Evolutionary conservation across 768 basidiomycete genomes (phyloP), one percentile per base, ranked within the genome.

Genomic region (Hericium erinaceus): DNA sequence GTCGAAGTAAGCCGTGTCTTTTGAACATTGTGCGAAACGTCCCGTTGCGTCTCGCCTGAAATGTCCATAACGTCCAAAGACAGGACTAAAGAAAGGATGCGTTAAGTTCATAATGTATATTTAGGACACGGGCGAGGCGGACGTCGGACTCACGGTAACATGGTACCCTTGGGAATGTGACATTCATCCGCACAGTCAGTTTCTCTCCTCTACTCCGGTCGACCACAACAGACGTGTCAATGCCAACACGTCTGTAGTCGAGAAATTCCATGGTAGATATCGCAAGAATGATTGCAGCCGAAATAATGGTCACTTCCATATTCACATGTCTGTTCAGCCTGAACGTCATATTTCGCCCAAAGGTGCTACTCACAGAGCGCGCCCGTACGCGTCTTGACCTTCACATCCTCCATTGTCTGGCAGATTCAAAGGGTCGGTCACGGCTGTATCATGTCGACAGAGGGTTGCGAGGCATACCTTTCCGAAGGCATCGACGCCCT

Each of bases 41-140:
- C 92, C 58, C 87, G 80, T 69, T 98, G 95, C 28, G 88, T 83
- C 76, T 98, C 97, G 26, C 97, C 97, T 58, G 89, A 92, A 58
- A 99, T 97, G 67, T 99, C 97, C 91, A 98, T 95, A 54, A 98
- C 84, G 71, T 99, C 97, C 55, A 98, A 74, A 68, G 92, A 95
- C 55, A 99, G 80, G 50, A 99, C 95, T 99, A 65, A 33, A 60
- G 55, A 33, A 24, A n/a, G 38, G 41, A 39, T 54, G 8, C 40
- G 20, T 18, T 57, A 37, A 37, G 41, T 55, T 40, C 39, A 16
- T 11, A 18, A 26, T n/a, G 24, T 1, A 58, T 48, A 28, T 3
- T 37, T 46, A 37, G 18, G 15, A 20, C 20, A 15, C 9, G 15
- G 9, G n/a, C 15, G 22, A 7, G 20, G 46, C 18, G 53, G 16